Conservation (phyloP, 768 basidiomycete genomes). For the Paxillus ammoniavirescens region DNA sequence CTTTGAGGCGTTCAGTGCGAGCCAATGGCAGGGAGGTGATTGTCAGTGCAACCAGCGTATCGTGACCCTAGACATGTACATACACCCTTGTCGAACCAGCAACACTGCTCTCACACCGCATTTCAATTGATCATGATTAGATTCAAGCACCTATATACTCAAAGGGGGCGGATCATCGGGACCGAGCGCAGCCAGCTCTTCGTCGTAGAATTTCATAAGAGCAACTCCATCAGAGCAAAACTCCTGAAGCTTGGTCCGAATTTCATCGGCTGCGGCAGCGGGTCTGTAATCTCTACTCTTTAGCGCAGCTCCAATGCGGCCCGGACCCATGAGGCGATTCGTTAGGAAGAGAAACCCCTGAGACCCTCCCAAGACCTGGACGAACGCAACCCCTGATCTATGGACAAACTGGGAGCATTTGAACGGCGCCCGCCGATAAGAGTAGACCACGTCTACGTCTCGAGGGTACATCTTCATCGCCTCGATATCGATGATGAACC, state of each 20-base stretch:
- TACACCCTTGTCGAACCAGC: neutral
- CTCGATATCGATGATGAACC: constrained; percentile 84
- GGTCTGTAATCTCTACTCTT: constrained; percentile 58
- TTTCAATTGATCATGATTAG: constrained; percentile 5
- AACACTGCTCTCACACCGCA: constrained; percentile 4
- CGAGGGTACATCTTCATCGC: constrained; percentile 75
- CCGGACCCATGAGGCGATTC: constrained; percentile 78
- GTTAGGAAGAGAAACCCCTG: constrained; percentile 88
- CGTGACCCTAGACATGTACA: constrained; percentile 22
- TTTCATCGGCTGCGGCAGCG: constrained; percentile 56
- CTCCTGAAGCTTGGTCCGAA: constrained; percentile 56
- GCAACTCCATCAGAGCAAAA: constrained; percentile 62
- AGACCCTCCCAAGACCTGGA: constrained; percentile 78
- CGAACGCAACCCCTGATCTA: constrained; percentile 83
- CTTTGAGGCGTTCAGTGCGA: constrained; percentile 61
- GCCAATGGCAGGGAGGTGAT: constrained; percentile 72
- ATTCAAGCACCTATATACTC: constrained; percentile 32
- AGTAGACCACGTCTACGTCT: constrained; percentile 82
- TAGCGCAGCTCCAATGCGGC: constrained; percentile 54
- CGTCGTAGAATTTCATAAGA: constrained; percentile 70
- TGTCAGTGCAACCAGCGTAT: constrained; percentile 43
- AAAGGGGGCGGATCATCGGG: constrained; percentile 44
- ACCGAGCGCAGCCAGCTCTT: constrained; percentile 56
- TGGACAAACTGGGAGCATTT: constrained; percentile 91
- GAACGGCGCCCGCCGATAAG: constrained; percentile 78